Base-by-base conservation (phyloP, 2,329 filamentous ascomycete genomes). In the Verticillium klebahnii region DNA sequence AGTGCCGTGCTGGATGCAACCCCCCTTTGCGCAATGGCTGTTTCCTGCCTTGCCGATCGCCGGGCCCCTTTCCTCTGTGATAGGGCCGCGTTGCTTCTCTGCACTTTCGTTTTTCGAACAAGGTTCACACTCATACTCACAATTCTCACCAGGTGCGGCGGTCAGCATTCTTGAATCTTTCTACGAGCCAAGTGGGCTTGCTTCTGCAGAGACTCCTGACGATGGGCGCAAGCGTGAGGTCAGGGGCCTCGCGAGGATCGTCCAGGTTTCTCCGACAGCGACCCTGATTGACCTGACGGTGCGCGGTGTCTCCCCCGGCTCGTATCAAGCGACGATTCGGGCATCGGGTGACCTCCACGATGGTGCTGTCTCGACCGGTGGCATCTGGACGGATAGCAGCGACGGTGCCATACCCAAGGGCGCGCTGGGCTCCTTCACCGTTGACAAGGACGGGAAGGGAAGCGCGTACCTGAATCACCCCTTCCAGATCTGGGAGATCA, bases 101-200 rank as follows among this genome's bases (percentile, higher is more conserved):
- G 45, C 45, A 29, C 45, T 3, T 52, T 45, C 45, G 9, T 19
- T 50, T 25, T 52, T 8, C 11, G 45, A 52, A 12, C 11, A 52
- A 52, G 45, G 19, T 52, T 50, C 45, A 52, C 12, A 19, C n/a
- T 12, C 45, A 52, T 23, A 9, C 45, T 52, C 6, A 52, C 45
- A 25, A 23, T 5, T 45, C 19, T 19, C 19, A 5, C 32, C 67
- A 86, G 90, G 86, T 72, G 91, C 93, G 34, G 92, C 94, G 55
- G 95, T 99, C 54, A 97, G 93, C 77, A 98, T 99, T 71, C 86
- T 99, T 64, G 95, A 99, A 80, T 96, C 92, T 61, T 87, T 83
- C 67, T 71, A 79, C 69, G 88, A 92, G 71, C 84, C 87, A 56
- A 78, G 75, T 40, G 75, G 76, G 62, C 19, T 45, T 29, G 56